phyloP scores from a whole-genome alignment of 2,329 filamentous ascomycete species.

The Arthrobotrys iridis region DNA sequence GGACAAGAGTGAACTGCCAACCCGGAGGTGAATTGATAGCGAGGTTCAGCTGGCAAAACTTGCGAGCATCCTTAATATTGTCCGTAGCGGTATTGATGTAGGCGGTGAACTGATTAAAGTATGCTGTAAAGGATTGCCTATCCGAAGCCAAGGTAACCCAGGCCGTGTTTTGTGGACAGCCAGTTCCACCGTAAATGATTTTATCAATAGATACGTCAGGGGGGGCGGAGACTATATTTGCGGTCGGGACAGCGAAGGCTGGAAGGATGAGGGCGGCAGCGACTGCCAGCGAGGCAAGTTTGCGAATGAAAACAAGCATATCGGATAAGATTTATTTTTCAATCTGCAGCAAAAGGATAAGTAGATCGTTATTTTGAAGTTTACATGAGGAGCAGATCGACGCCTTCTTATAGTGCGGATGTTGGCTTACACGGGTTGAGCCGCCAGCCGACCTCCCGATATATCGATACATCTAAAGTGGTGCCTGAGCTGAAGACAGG shows the following conservation, averaged over 20 bases:
- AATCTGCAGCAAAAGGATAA: not conserved
- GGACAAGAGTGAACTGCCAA: constrained; percentile 40
- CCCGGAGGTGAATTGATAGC: constrained; percentile 24
- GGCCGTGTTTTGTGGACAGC: constrained; percentile 31
- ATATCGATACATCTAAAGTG: not conserved
- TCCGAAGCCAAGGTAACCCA: constrained; percentile 25
- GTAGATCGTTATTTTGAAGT: not conserved
- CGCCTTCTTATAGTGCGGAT: constrained; percentile 6
- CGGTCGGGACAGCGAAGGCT: not conserved
- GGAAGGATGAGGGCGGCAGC: not conserved
- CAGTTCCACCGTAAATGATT: constrained; percentile 39
- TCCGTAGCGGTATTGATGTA: constrained; percentile 18
- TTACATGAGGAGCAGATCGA: constrained; percentile 21
- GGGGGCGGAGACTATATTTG: not conserved
- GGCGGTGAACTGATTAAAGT: constrained; percentile 19
- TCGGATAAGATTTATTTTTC: not conserved
- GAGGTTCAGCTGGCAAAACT: constrained; percentile 49
- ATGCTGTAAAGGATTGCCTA: constrained; percentile 37
- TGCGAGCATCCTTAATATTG: constrained; percentile 25
- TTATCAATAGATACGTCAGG: constrained; percentile 28
- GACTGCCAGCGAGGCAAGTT: not conserved
- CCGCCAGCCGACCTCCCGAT: constrained; percentile 16
- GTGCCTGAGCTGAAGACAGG: constrained; percentile 28
- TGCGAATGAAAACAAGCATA: constrained; percentile 23
- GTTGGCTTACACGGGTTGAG: not conserved